Evolutionary conservation across 1,284 basidiomycete genomes (phyloP).

Genomic region (Pisolithus thermaeus): DNA sequence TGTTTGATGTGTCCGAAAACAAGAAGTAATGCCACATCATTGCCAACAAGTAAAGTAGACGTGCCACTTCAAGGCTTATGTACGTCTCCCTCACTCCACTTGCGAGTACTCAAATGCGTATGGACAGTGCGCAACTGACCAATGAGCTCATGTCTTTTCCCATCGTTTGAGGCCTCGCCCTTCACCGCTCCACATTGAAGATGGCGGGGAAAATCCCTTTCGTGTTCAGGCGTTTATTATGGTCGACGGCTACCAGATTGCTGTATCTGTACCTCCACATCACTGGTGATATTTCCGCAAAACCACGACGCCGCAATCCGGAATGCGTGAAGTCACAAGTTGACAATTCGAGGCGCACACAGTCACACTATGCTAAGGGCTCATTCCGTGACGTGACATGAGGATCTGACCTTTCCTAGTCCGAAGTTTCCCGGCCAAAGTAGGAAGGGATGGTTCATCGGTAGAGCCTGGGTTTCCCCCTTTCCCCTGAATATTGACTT

Average conservation of each 20-base stretch:
- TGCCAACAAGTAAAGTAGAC: conserved; percentile 19
- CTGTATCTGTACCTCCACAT: conserved; percentile 21
- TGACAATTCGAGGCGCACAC: conserved; percentile 22
- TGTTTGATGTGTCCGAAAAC: conserved; percentile 29
- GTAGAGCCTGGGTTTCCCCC: conserved; percentile 51
- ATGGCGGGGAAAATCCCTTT: conserved; percentile 17
- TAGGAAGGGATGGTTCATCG: conserved; percentile 73
- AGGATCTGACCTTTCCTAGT: conserved; percentile 66
- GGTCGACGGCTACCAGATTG: conserved; percentile 16
- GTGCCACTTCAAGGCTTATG: conserved; percentile 19
- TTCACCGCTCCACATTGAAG: conserved; percentile 23
- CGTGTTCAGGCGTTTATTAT: conserved; percentile 15
- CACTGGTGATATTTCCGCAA: conserved; percentile 14
- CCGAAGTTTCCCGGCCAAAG: conserved; percentile 58
- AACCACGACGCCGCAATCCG: conserved; percentile 36
- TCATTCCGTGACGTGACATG: conserved; percentile 62
- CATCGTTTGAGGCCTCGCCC: conserved; percentile 22
- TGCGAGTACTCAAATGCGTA: conserved; percentile 25
- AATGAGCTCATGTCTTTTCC: conserved; percentile 20
- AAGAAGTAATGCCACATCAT: conserved; percentile 15
- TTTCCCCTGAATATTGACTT: conserved; percentile 3
- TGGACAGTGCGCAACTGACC: conserved; percentile 31
- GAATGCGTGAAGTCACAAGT: conserved; percentile 38
- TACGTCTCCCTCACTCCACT: conserved; percentile 22
- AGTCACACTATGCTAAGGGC: conserved; percentile 25